These are phyloP conservation scores for Schizosaccharomyces japonicus DNA, from an alignment of 805 yeast genomes.

Conservation along the genomic window DNA sequence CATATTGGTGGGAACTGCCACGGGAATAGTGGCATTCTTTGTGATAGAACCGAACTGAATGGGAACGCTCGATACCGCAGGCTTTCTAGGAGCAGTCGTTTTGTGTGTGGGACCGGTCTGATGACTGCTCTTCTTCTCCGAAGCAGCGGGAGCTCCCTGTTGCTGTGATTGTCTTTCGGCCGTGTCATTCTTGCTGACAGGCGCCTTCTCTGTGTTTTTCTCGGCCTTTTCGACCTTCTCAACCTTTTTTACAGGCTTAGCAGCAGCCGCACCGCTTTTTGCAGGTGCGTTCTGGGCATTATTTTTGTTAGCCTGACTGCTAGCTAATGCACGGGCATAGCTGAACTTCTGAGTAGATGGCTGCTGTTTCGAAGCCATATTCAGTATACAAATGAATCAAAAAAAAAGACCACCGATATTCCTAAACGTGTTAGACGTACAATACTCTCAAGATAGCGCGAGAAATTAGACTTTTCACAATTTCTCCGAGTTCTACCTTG, in stretches of 20 bases:
- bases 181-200: not conserved
- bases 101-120: not conserved
- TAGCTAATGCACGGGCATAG: constrained; percentile 2
- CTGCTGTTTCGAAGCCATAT: not conserved
- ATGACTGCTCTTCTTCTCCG: not conserved
- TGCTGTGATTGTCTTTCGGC: not conserved
- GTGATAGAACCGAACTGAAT: constrained; percentile 10
- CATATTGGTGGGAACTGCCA: not conserved
- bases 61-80: constrained; percentile 3
- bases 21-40: constrained; percentile 4
- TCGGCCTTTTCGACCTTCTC: not conserved
- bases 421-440: too few species aligned
- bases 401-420: not conserved
- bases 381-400: not conserved
- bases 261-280: not conserved
- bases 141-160: too few species aligned
- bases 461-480: too few species aligned
- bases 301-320: not conserved
- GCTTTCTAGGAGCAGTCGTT: not conserved
- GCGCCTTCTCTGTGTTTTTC: not conserved
- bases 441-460: too few species aligned
- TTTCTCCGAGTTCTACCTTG: too few species aligned
- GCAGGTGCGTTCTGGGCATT: not conserved
- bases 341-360: not conserved
- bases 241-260: not conserved